Conservation (phyloP, 2,329 filamentous ascomycete species). For the Magnaporthiopsis rhizophila region DNA sequence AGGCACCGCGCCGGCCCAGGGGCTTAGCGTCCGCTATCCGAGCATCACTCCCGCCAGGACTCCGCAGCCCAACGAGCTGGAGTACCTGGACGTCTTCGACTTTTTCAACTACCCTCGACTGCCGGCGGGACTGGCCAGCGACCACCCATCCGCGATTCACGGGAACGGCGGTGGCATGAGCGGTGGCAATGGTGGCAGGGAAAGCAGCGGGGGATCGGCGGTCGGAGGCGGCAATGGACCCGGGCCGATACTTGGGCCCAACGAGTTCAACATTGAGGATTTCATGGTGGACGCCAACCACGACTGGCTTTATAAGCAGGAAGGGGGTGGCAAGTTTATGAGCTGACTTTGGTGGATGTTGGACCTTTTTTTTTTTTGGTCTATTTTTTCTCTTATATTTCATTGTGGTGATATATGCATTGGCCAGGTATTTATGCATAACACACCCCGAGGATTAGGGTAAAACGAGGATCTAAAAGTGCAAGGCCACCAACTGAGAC, state of each 20-base stretch:
- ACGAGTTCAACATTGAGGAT: slow-evolving; percentile 71
- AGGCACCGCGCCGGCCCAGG: slow-evolving; percentile 12
- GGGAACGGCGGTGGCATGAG: slow-evolving; percentile 1
- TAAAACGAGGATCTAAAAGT: neutral
- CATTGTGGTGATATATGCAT: too few relatives aligned
- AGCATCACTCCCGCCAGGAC: slow-evolving; percentile 56
- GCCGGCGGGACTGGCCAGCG: slow-evolving; percentile 32
- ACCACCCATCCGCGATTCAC: slow-evolving; percentile 8
- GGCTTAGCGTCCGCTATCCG: slow-evolving; percentile 34
- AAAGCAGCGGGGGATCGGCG: neutral
- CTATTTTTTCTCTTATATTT: neutral
- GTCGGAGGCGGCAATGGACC: slow-evolving; percentile 12
- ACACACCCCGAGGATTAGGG: neutral
- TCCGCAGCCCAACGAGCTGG: slow-evolving; percentile 73
- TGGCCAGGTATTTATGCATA: neutral
- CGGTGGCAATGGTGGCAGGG: neutral
- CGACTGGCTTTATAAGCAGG: slow-evolving; percentile 64
- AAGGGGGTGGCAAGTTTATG: slow-evolving; percentile 21
- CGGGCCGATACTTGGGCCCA: slow-evolving; percentile 24
- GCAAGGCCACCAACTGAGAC: neutral
- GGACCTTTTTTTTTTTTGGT: neutral
- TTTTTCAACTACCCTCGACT: slow-evolving; percentile 88
- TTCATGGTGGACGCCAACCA: slow-evolving; percentile 68
- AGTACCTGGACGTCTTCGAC: slow-evolving; percentile 88
- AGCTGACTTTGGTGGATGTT: neutral